Conservation (phyloP, 2,329 filamentous ascomycete species). For the Ciborinia camelliae region DNA sequence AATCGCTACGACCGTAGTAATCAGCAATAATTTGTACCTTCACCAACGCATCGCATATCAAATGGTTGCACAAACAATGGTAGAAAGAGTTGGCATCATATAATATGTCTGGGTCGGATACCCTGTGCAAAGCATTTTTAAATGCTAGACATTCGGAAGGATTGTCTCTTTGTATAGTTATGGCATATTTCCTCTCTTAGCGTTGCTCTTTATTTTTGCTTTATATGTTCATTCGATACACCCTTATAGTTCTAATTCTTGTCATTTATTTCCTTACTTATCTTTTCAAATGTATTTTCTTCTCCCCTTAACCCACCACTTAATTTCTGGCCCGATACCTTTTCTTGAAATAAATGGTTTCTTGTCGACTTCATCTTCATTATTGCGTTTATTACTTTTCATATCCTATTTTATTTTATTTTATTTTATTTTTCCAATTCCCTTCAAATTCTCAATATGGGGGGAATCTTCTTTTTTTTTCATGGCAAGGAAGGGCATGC, state of each 20-base stretch:
- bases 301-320: not conserved
- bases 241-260: not conserved
- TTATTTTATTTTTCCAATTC: not conserved
- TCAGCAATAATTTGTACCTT: not conserved
- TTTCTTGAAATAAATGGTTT: not conserved
- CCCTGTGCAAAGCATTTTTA: not conserved
- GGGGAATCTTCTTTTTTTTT: not conserved
- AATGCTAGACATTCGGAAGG: not conserved
- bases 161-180: conserved; percentile 2
- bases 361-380: not conserved
- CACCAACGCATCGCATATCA: not conserved
- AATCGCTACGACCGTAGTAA: not conserved
- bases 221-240: not conserved
- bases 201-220: not conserved
- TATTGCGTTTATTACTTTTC: not conserved
- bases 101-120: not conserved
- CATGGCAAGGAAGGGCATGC: not conserved
- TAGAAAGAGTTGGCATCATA: not conserved
- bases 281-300: not conserved
- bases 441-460: not conserved
- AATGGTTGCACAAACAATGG: not conserved
- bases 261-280: not conserved
- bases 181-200: not conserved
- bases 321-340: not conserved
- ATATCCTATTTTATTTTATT: no score